Evolutionary conservation across 805 yeast genomes (phyloP).

Genomic region (Cyberlindnera mississippiensis): DNA sequence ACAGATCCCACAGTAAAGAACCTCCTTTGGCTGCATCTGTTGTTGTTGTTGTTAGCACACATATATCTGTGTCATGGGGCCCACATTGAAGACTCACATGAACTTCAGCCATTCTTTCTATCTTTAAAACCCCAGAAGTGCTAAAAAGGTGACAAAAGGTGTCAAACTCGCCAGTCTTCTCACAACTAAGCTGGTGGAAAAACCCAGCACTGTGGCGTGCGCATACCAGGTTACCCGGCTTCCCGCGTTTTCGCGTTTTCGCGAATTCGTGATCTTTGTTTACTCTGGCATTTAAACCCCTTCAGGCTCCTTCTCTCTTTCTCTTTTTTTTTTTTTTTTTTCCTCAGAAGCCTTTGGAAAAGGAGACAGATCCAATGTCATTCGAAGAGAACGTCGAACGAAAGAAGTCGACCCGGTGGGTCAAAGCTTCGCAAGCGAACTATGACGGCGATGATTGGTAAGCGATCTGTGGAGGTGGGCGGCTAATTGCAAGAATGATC

Average conservation of each 20-base stretch:
- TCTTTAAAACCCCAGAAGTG: neutral
- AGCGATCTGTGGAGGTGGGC: conserved; percentile 4
- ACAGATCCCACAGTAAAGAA: conserved; percentile 75
- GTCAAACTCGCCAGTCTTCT: too few relatives aligned
- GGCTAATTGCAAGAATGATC: neutral
- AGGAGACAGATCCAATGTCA: conserved; percentile 2
- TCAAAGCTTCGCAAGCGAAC: conserved; percentile 35
- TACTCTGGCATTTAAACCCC: too few relatives aligned
- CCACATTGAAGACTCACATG: conserved; percentile 2
- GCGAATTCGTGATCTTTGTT: neutral
- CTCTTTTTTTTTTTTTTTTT: neutral
- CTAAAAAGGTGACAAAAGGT: neutral
- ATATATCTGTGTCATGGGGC: neutral
- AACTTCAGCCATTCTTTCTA: conserved; percentile 9
- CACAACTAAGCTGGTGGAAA: neutral
- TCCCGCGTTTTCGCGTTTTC: neutral
- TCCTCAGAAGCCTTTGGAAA: neutral
- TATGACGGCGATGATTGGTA: conserved; percentile 42
- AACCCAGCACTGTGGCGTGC: neutral
- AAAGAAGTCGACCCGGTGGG: conserved; percentile 39
- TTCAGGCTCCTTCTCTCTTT: too few relatives aligned
- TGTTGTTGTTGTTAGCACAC: conserved; percentile 1
- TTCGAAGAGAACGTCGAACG: conserved; percentile 30
- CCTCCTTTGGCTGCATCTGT: conserved; percentile 31
- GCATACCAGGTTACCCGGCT: neutral